Evolutionary conservation across 2,329 filamentous ascomycete genomes (phyloP).

Genomic region (Herpotrichia juniperi): DNA sequence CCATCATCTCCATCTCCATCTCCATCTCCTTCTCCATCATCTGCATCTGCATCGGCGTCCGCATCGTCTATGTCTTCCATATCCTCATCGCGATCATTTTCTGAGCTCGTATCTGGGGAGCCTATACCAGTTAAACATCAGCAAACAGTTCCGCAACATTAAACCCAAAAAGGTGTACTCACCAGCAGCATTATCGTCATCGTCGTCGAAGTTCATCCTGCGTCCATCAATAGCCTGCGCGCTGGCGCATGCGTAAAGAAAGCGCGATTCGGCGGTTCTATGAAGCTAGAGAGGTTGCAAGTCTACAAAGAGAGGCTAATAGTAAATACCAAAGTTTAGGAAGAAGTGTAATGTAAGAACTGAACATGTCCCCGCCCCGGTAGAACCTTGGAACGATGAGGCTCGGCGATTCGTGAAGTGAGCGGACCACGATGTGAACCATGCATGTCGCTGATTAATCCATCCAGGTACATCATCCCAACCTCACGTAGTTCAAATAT

Average conservation of each 20-base stretch:
- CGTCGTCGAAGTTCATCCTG: slow-evolving; percentile 54
- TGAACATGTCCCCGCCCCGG: background rate
- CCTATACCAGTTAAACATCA: slow-evolving; percentile 26
- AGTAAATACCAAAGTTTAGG: background rate
- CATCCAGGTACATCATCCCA: background rate
- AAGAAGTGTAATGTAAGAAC: background rate
- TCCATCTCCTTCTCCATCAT: slow-evolving; percentile 43
- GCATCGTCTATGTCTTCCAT: slow-evolving; percentile 50
- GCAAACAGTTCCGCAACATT: slow-evolving; percentile 10
- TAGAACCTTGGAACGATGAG: slow-evolving; percentile 1
- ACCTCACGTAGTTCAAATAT: background rate
- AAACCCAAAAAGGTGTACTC: slow-evolving; percentile 10
- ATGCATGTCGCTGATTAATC: slow-evolving; percentile 1
- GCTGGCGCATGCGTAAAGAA: background rate
- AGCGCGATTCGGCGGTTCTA: background rate
- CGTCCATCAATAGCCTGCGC: slow-evolving; percentile 12
- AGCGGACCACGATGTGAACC: background rate
- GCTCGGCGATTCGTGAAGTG: background rate
- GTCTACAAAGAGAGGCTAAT: background rate
- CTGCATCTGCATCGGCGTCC: slow-evolving; percentile 49
- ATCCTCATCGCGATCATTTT: slow-evolving; percentile 49
- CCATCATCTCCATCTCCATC: slow-evolving; percentile 48
- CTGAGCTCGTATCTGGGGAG: slow-evolving; percentile 47
- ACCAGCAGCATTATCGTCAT: slow-evolving; percentile 50
- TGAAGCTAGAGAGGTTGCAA: background rate